Base-by-base conservation (phyloP, 148 eudicot species). In the Camellia sinensis region DNA sequence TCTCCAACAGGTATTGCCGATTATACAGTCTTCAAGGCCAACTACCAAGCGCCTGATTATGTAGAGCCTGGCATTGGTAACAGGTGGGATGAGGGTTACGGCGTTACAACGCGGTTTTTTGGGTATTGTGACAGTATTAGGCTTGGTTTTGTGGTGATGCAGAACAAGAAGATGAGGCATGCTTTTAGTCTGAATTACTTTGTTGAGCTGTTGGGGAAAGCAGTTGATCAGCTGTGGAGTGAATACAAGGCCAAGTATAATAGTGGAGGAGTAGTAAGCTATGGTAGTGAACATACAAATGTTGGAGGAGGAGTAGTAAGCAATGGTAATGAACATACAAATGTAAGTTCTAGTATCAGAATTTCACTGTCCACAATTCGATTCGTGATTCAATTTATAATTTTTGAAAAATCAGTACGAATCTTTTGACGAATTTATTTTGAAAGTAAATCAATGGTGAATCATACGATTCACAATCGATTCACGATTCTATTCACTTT, bases 121-220 rank as follows among this genome's bases (percentile, higher is more conserved):
- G 67, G 57, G 2, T 78, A 78, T 11, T 69, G 81, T 43, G 13
- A 69, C 18, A n/a, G 67, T 43, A 5, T 69, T 14, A 68, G 54
- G 1, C 67, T 14, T 67, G 81, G 81, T 43, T 68, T 78, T 69
- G 75, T 69, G 44, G 70, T 19, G 6, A 14, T 22, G 4, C 21
- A 78, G 40, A 78, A 82, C 68, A 78, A 78, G 12, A 82, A 64
- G 74, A 82, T 82, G 84, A 82, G 74, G 29, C 6, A 71, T 13
- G 56, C 17, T n/a, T 82, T 19, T 17, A 66, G 40, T 2, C 68
- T 64, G 3, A 10, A 53, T 1, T 82, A 64, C 56, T 82, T 78
- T 44, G 19, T 6, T 22, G 84, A 78, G 29, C n/a, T 82, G 74
- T 37, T 82, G 15, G 84, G 84, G 62, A 82, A 77, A n/a, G 64